Base-by-base conservation (phyloP, 2,329 filamentous ascomycete genomes). In the Grosmannia serpens region DNA sequence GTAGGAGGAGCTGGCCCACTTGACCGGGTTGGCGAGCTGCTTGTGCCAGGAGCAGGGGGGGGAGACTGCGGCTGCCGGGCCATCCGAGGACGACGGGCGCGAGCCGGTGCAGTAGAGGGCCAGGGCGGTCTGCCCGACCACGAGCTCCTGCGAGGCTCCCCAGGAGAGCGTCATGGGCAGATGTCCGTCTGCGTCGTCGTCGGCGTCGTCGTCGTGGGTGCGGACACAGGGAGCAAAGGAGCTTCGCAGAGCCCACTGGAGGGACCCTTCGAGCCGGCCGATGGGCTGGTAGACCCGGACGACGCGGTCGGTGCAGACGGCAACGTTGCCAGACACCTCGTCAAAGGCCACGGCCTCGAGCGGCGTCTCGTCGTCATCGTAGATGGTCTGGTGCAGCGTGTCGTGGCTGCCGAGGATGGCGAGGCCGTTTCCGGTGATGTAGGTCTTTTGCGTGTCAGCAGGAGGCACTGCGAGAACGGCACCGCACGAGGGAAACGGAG, bases 401-500 rank as follows among this genome's bases (percentile, higher is more conserved):
- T 86, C 79, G 56, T 88, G 82, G 55, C 84, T 87, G 67, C 83
- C 81, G 65, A 97, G 84, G 66, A 99, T 86, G 57, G 94, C 84
- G 63, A 97, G 83, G 62, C 89, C 89, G 72, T 87, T 88, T 67
- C 92, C 92, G 61, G 89, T 94, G 64, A 96, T 87, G 73, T 97
- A 99, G 56, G 84, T 83, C 89, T 95, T 26, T 68, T 55, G 53
- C 66, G 63, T 60, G n/a, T 50, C 38, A n/a, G 31, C 22, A 26
- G 24, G 17, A 13, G 24, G 38, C n/a, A 55, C 33, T 3, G 10
- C 33, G 22, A 44, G 4, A 41, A 33, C 31, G 20, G 41, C 6
- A 8, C 10, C 3, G 17, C 27, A 20, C 46, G 20, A 20, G 2
- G n/a, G 46, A 20, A 56, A 46, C 4, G n/a, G 53, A 22, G 6